Percentiles rank a stretch among this genome's conserved stretches.
These are phyloP conservation scores for Isoetes taiwanensis DNA, from an alignment of 75 land plant genomes.

Conservation along the genomic window DNA sequence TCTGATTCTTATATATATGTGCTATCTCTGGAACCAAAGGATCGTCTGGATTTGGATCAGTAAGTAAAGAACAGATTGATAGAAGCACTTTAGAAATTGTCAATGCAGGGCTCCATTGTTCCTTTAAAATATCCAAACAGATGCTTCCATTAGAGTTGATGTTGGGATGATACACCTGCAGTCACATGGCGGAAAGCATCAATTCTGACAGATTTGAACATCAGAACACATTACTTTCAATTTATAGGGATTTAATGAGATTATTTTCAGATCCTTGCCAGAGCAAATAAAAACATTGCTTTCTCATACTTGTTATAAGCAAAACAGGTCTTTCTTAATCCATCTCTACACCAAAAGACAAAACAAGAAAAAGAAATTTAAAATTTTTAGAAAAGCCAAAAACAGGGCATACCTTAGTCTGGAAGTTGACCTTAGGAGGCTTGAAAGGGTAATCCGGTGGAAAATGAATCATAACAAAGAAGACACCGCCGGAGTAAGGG, in stretches of 20 bases:
- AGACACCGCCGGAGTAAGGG: constrained; percentile 56
- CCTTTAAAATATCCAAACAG: constrained; percentile 73
- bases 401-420: constrained; percentile 4
- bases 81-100: constrained; percentile 69
- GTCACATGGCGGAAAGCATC: no score
- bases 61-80: constrained; percentile 25
- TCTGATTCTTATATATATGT: constrained; percentile 27
- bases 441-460: constrained; percentile 69
- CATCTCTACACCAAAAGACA: no score
- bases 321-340: no score
- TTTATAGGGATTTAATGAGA: no score
- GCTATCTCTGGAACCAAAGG: constrained; percentile 33
- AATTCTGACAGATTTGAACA: no score
- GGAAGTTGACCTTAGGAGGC: constrained; percentile 52
- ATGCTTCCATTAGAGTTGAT: constrained; percentile 85
- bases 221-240: no score
- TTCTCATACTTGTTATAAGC: no score
- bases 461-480: constrained; percentile 54
- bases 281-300: no score
- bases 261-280: no score
- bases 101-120: constrained; percentile 80
- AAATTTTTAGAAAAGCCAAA: not conserved
- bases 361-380: not conserved
- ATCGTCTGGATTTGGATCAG: constrained; percentile 32
- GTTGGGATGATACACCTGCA: constrained; percentile 73